A percentile compares a stretch with the other conserved stretches of the same genome.
Evolutionary conservation across 352 stramenopile species (phyloP).

Genomic region (Phytophthora cryptogea): DNA sequence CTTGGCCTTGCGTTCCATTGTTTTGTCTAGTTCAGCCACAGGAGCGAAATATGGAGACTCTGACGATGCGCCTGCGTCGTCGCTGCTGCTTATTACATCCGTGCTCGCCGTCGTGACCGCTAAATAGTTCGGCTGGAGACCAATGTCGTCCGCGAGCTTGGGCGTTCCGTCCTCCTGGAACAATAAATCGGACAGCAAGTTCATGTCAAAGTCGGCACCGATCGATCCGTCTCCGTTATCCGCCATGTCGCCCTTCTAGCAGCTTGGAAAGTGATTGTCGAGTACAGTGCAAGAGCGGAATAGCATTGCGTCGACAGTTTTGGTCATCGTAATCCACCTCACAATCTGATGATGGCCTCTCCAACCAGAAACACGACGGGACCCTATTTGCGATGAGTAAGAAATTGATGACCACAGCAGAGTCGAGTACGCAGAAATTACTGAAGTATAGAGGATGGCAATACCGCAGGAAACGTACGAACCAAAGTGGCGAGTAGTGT

Average conservation of each 20-base stretch:
- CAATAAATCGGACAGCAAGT: slow-evolving; percentile 30
- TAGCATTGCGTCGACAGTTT: slow-evolving; percentile 12
- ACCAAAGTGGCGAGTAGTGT: neutral
- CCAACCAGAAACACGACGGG: too few species aligned
- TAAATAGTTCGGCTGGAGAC: neutral
- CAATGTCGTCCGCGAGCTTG: slow-evolving; percentile 3
- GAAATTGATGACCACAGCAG: neutral
- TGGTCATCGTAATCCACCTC: slow-evolving; percentile 16
- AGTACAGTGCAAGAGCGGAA: too few species aligned
- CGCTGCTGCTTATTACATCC: slow-evolving; percentile 21
- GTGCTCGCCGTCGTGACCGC: neutral
- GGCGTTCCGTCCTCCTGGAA: slow-evolving; percentile 24
- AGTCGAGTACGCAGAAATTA: too few species aligned
- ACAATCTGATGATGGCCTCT: slow-evolving; percentile 6
- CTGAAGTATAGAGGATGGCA: too few species aligned
- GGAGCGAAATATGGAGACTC: slow-evolving; percentile 2
- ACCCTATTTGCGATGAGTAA: neutral
- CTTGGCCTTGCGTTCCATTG: slow-evolving; percentile 22
- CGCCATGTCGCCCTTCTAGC: neutral
- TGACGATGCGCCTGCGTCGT: slow-evolving; percentile 12
- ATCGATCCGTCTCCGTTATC: slow-evolving; percentile 6
- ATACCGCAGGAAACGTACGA: too few species aligned
- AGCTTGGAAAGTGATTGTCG: too few species aligned
- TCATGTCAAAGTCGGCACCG: slow-evolving; percentile 25
- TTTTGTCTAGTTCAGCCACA: neutral